Conservation (phyloP, 768 basidiomycete species). For the Hypsizygus marmoreus region DNA sequence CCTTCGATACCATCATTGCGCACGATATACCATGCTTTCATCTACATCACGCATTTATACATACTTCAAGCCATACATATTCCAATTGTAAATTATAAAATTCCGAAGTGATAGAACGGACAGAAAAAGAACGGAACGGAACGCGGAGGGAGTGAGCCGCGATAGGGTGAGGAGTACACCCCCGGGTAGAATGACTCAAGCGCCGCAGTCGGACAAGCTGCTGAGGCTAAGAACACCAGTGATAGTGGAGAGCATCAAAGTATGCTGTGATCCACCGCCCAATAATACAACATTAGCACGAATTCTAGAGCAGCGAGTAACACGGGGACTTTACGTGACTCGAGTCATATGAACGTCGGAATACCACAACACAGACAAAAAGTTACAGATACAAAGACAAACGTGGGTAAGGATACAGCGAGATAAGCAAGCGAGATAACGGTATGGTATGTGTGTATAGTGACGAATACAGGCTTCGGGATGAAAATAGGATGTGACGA, state of each 20-base stretch:
- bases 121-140: too few relatives aligned
- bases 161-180: too few relatives aligned
- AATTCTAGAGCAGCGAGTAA: background rate
- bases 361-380: conserved; percentile 2
- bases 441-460: background rate
- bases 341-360: background rate
- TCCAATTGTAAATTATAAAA: too few relatives aligned
- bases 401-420: conserved; percentile 2
- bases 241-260: too few relatives aligned
- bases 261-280: too few relatives aligned
- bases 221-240: too few relatives aligned
- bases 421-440: conserved; percentile 16
- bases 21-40: background rate
- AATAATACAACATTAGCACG: too few relatives aligned
- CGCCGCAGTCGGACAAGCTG: too few relatives aligned
- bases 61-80: background rate
- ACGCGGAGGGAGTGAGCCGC: too few relatives aligned
- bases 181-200: too few relatives aligned
- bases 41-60: background rate
- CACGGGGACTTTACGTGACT: background rate
- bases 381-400: conserved; percentile 7
- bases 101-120: too few relatives aligned
- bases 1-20: conserved; percentile 4
- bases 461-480: background rate
- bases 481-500: background rate